A percentile compares a stretch with the other conserved stretches of the same genome.
Evolutionary conservation across 495 filamentous ascomycete species (phyloP).

Genomic region (Xylaria intraflava): DNA sequence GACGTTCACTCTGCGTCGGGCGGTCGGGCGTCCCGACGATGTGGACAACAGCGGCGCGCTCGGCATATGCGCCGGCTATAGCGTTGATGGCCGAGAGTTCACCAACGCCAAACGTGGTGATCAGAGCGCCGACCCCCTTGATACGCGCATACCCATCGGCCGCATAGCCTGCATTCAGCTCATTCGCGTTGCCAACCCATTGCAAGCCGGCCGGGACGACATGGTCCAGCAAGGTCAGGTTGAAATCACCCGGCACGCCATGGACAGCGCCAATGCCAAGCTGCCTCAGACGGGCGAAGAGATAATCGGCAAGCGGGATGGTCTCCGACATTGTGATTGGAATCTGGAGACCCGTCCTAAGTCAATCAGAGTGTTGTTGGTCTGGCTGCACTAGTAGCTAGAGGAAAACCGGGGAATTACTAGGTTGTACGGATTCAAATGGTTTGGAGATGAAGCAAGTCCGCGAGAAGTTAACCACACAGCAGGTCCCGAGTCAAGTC

Average conservation of each 20-base stretch:
- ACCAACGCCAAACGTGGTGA: conserved; percentile 65
- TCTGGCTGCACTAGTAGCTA: too few relatives aligned
- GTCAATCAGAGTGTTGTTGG: neutral
- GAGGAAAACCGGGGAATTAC: too few relatives aligned
- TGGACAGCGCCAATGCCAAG: conserved; percentile 53
- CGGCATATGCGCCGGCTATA: conserved; percentile 55
- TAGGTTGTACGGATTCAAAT: too few relatives aligned
- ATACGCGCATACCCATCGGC: conserved; percentile 63
- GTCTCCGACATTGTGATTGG: conserved; percentile 13
- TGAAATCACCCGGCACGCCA: conserved; percentile 59
- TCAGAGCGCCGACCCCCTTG: conserved; percentile 54
- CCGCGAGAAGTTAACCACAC: too few relatives aligned
- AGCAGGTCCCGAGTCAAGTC: too few relatives aligned
- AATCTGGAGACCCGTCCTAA: neutral
- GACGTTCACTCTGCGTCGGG: conserved; percentile 37
- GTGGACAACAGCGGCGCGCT: conserved; percentile 61
- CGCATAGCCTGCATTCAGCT: conserved; percentile 63
- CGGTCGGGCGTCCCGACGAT: conserved; percentile 60
- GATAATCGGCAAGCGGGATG: conserved; percentile 38
- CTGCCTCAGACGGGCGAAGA: conserved; percentile 55
- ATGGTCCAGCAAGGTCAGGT: conserved; percentile 53
- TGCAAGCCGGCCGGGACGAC: conserved; percentile 47
- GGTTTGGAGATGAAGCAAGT: too few relatives aligned
- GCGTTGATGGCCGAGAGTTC: conserved; percentile 60
- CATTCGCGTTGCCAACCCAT: conserved; percentile 64